Base-by-base conservation (phyloP, 805 yeast genomes). In the Myxozyma monticola region DNA sequence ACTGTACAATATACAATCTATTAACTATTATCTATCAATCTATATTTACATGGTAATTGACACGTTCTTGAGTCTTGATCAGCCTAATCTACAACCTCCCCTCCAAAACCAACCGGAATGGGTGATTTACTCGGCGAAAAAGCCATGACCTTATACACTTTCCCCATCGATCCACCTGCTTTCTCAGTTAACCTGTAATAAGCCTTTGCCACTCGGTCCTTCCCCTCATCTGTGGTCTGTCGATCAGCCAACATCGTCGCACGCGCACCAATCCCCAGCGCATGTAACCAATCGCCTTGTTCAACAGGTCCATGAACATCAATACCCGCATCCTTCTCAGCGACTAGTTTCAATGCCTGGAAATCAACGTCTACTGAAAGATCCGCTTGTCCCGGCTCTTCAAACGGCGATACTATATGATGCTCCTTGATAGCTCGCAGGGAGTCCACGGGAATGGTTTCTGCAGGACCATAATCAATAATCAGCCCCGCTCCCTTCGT, bases 321-420 rank as follows among this genome's bases (percentile, higher is more conserved):
- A 44, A 72, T 62, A 1, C 49, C 42, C 21, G 59, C 42, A 17
- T 66, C 57, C 28, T 57, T 38, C 44, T 44, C 48, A 17, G 73
- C 65, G 35, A 77, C 69, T 2, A 64, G 56, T 12, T 68, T 68
- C 45, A 88, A 66, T 21, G 84, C 83, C 25, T 73, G 76, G 64
- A 88, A 88, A 65, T 88, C 96, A 10, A 88, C 96, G 63, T 88
- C 95, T 0, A 84, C 83, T 0, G 95, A 85, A 26, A 88, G 71
- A 68, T 88, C 96, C 2, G 85, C 90, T 30, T 79, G 77, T 1
- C 96, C 96, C 0, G 93, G 93, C 12, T 74, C 73, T n/a, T 66
- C 71, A 51, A 85, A 83, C 1, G 96, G 95, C 20, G 83, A 78
- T 0, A 84, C 90, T 60, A 87, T 76, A 58, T 78, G 77, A 65